Evolutionary conservation across 2,329 filamentous ascomycete genomes (phyloP).

Genomic region (Lachnum nothofagi): DNA sequence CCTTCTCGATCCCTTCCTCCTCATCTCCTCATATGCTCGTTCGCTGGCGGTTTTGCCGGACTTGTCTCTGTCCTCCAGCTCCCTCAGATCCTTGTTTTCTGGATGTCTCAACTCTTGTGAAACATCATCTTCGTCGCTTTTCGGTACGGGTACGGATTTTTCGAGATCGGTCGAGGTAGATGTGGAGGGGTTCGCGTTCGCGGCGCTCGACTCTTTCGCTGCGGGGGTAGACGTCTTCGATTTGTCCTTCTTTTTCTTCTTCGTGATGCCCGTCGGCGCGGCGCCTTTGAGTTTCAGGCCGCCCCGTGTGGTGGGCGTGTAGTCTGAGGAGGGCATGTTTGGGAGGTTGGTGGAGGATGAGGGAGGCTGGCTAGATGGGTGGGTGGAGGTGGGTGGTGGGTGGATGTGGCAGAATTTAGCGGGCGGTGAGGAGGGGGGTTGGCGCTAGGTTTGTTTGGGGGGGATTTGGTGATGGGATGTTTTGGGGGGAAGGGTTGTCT

Average conservation of each 20-base stretch:
- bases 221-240: constrained; percentile 10
- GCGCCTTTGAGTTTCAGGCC: constrained; percentile 83
- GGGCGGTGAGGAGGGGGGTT: no score
- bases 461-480: no score
- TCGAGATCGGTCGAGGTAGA: background rate
- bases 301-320: constrained; percentile 57
- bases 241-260: constrained; percentile 49
- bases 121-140: no score
- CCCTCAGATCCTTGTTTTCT: constrained; percentile 24
- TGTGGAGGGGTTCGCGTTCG: no score
- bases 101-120: no score
- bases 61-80: constrained; percentile 31
- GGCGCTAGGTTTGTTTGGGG: no score
- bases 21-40: constrained; percentile 71
- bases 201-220: no score
- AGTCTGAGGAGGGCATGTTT: constrained; percentile 69
- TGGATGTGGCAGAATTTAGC: no score
- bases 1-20: constrained; percentile 68
- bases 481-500: no score
- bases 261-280: constrained; percentile 60
- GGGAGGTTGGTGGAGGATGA: background rate
- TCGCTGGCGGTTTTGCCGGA: constrained; percentile 78
- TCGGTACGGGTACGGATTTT: background rate
- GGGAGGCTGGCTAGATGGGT: no score
- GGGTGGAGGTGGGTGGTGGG: no score